phyloP scores from a whole-genome alignment of 306 rosid species.

The Acacia crassicarpa region DNA sequence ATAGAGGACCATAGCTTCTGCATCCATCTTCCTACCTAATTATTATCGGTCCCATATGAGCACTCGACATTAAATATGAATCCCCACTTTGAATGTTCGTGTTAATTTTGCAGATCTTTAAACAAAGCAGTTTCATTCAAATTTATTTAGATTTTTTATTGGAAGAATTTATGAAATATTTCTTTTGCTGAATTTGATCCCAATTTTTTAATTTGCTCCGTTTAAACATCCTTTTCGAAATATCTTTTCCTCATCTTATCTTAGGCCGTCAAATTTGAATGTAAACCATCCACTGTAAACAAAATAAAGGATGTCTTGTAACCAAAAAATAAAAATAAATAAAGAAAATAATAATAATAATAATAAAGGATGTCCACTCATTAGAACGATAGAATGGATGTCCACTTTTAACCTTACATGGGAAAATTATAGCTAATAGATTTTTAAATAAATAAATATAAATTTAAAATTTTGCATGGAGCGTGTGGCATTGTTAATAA shows the following conservation, averaged over 20 bases:
- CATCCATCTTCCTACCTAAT: neutral
- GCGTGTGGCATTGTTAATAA: neutral
- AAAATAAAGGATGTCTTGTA: neutral
- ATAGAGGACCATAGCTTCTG: neutral
- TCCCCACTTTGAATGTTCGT: neutral
- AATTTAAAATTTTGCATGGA: neutral
- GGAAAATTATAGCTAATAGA: neutral
- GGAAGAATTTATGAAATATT: neutral
- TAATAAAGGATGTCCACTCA: neutral
- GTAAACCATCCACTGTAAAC: neutral
- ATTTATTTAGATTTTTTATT: neutral
- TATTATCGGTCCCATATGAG: slow-evolving; percentile 13
- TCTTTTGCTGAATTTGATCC: neutral
- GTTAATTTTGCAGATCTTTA: neutral
- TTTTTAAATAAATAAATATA: neutral
- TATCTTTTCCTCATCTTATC: neutral
- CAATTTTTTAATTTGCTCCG: neutral
- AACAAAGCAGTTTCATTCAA: neutral
- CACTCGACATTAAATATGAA: neutral
- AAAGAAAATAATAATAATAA: neutral
- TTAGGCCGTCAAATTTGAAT: neutral
- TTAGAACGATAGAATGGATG: neutral
- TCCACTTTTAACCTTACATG: neutral
- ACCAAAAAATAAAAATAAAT: neutral
- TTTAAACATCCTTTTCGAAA: neutral